phyloP scores from a whole-genome alignment of 106 monocot genomes.

The Vanilla planifolia region DNA sequence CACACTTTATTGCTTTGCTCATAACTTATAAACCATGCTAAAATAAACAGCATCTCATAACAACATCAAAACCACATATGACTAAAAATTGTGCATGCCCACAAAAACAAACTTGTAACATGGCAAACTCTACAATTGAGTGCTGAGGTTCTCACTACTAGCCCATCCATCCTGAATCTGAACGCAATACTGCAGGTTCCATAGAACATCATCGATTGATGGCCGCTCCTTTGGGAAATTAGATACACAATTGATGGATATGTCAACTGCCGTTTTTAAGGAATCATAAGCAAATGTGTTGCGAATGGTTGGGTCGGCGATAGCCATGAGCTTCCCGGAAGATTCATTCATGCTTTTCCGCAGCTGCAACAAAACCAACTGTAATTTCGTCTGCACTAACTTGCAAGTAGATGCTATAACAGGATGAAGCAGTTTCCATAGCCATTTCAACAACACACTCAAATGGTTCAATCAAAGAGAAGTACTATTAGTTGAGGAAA shows the following conservation, averaged over 20 bases:
- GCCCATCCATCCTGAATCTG: conserved; percentile 87
- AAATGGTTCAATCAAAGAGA: too few species aligned
- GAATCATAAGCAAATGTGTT: conserved; percentile 73
- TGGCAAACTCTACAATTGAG: conserved; percentile 14
- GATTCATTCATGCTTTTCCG: conserved; percentile 37
- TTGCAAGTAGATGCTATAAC: too few species aligned
- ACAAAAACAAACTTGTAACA: too few species aligned
- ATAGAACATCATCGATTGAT: conserved; percentile 82
- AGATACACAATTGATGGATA: conserved; percentile 56
- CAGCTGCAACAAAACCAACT: conserved; percentile 31
- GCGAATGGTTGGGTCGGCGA: conserved; percentile 49
- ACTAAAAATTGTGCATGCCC: too few species aligned
- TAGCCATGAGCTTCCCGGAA: conserved; percentile 12
- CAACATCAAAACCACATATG: too few species aligned
- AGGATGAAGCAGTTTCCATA: too few species aligned
- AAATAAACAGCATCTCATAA: too few species aligned
- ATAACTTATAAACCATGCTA: too few species aligned
- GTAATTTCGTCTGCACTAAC: background rate
- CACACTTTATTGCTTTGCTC: too few species aligned
- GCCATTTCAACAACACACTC: too few species aligned
- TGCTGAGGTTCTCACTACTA: conserved; percentile 57
- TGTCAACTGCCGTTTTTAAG: conserved; percentile 39
- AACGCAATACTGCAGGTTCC: conserved; percentile 88
- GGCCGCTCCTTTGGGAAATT: conserved; percentile 46
- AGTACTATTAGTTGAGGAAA: background rate